phyloP scores from a whole-genome alignment of 345 rosid species.

The Streptanthus diversifolius region DNA sequence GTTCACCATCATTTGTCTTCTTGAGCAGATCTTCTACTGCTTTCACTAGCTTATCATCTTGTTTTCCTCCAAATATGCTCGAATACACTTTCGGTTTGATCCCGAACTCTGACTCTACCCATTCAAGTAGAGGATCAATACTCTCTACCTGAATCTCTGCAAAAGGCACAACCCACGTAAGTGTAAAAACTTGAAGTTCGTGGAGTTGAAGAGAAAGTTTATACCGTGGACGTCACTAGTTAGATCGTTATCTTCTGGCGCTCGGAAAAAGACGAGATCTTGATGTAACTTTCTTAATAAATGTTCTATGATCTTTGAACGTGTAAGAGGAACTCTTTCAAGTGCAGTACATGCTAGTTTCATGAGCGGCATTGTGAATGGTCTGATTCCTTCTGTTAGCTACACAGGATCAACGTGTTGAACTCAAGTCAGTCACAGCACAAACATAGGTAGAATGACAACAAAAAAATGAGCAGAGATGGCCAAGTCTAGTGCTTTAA shows the following conservation, averaged over 20 bases:
- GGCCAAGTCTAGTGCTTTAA: neutral
- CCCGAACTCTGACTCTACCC: slow-evolving; percentile 85
- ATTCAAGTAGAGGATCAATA: slow-evolving; percentile 77
- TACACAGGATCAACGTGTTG: slow-evolving; percentile 34
- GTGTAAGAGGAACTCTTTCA: slow-evolving; percentile 90
- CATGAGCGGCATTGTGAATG: slow-evolving; percentile 97
- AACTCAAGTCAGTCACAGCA: slow-evolving; percentile 13
- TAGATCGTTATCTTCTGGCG: slow-evolving; percentile 63
- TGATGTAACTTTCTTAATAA: slow-evolving; percentile 67
- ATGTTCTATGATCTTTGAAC: slow-evolving; percentile 57
- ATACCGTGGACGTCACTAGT: slow-evolving; percentile 65
- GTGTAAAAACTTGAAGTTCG: neutral
- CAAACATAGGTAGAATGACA: neutral
- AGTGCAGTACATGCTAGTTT: slow-evolving; percentile 92
- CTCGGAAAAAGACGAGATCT: slow-evolving; percentile 84
- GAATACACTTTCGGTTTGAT: slow-evolving; percentile 68
- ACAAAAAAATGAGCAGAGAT: neutral
- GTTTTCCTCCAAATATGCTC: slow-evolving; percentile 82
- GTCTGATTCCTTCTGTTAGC: slow-evolving; percentile 95
- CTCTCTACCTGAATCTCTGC: slow-evolving; percentile 75
- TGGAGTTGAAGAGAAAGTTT: neutral
- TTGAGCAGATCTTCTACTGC: slow-evolving; percentile 62
- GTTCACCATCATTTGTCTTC: slow-evolving; percentile 67
- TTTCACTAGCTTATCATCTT: slow-evolving; percentile 69
- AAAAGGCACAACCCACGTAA: slow-evolving; percentile 20